A percentile compares a stretch with the other conserved stretches of the same genome.
Evolutionary conservation across 257 asterid species (phyloP).

Genomic region (Nicotiana knightiana): DNA sequence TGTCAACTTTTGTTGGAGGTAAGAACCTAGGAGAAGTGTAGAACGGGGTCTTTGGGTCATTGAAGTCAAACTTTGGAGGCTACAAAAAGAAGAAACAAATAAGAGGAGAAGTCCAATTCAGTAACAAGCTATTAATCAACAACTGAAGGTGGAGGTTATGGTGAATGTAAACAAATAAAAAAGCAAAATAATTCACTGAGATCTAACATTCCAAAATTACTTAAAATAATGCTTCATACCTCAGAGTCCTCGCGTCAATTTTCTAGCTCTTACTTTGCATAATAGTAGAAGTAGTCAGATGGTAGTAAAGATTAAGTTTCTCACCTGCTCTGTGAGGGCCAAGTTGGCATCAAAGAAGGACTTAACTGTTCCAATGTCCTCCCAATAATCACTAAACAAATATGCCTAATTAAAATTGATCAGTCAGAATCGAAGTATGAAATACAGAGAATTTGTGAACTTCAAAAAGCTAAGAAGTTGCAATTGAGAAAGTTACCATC

Average conservation of each 20-base stretch:
- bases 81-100: constrained; percentile 24
- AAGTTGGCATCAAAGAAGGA: constrained; percentile 91
- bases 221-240: background rate
- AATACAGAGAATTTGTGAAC: background rate
- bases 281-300: background rate
- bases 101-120: background rate
- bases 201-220: background rate
- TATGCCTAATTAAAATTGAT: constrained; percentile 46
- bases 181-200: background rate
- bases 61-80: constrained; percentile 74
- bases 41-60: constrained; percentile 81
- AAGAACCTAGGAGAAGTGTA: constrained; percentile 83
- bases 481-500: background rate
- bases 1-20: constrained; percentile 89
- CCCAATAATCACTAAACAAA: constrained; percentile 87
- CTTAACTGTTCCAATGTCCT: constrained; percentile 87
- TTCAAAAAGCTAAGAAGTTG: background rate
- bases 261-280: background rate
- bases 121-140: background rate
- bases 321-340: constrained; percentile 88
- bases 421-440: constrained; percentile 9
- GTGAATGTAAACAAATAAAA: background rate
- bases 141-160: background rate
- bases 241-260: background rate
- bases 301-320: background rate